Percentiles rank a stretch among this genome's conserved stretches.
Evolutionary conservation across 805 yeast genomes (phyloP).

Genomic region (Ogataea trehaloabstinens): DNA sequence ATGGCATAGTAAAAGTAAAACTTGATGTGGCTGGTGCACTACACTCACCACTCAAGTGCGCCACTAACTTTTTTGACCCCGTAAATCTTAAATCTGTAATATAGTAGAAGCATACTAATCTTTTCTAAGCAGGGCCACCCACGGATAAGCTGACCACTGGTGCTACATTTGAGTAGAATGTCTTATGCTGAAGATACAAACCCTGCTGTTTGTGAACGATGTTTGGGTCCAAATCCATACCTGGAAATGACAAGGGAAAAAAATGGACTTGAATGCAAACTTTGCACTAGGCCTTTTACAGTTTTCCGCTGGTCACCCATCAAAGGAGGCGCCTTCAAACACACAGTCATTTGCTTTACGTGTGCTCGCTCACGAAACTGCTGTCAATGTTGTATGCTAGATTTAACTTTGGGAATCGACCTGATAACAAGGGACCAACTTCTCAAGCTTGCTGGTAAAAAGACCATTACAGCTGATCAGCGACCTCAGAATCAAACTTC

Average conservation of each 20-base stretch:
- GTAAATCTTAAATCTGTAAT: too few relatives aligned
- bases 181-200: slow-evolving; percentile 23
- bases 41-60: too few relatives aligned
- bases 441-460: slow-evolving; percentile 53
- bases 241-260: slow-evolving; percentile 69
- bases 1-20: too few relatives aligned
- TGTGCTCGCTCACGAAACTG: slow-evolving; percentile 80
- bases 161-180: too few relatives aligned
- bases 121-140: too few relatives aligned
- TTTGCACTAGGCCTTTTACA: slow-evolving; percentile 83
- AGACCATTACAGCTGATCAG: slow-evolving; percentile 5
- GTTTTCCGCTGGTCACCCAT: slow-evolving; percentile 71
- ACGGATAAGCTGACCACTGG: too few relatives aligned
- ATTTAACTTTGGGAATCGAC: slow-evolving; percentile 79
- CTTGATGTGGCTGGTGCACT: too few relatives aligned
- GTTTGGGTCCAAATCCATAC: slow-evolving; percentile 67
- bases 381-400: slow-evolving; percentile 87
- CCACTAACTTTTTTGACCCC: too few relatives aligned
- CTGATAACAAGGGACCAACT: slow-evolving; percentile 77
- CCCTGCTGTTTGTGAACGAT: slow-evolving; percentile 70
- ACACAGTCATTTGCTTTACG: slow-evolving; percentile 71
- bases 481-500: slow-evolving; percentile 43
- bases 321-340: slow-evolving; percentile 43
- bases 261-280: slow-evolving; percentile 77
- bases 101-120: too few relatives aligned